phyloP scores from a whole-genome alignment of 352 stramenopile species.

The Pseudoperonospora humuli region DNA sequence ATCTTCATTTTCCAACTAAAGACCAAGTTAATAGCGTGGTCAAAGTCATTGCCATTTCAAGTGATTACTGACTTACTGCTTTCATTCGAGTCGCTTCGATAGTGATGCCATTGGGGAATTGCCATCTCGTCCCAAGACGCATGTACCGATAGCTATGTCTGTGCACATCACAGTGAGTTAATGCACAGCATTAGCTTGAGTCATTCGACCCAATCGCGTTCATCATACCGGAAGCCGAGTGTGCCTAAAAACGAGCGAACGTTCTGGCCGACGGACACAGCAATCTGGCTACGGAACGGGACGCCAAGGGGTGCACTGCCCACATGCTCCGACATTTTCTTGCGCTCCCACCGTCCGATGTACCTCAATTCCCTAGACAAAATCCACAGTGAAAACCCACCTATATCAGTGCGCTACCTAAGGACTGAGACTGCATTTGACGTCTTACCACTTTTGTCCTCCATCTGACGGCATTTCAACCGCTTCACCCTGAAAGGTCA shows the following conservation, averaged over 20 bases:
- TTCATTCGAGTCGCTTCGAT: constrained; percentile 85
- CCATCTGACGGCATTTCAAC: constrained; percentile 70
- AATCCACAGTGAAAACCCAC: not conserved
- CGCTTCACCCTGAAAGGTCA: constrained; percentile 69
- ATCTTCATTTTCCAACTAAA: constrained; percentile 69
- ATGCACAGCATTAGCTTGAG: not conserved
- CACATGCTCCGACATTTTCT: constrained; percentile 80
- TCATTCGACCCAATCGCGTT: too few relatives aligned
- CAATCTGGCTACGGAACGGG: constrained; percentile 76
- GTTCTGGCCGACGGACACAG: constrained; percentile 77
- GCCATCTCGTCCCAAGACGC: constrained; percentile 73
- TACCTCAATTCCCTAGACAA: constrained; percentile 66
- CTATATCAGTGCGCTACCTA: constrained; percentile 2
- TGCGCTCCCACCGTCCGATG: constrained; percentile 79
- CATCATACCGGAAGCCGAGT: constrained; percentile 69
- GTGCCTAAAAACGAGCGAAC: constrained; percentile 64
- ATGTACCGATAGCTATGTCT: constrained; percentile 83
- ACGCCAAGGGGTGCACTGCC: constrained; percentile 50
- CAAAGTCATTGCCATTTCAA: not conserved
- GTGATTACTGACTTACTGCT: constrained; percentile 34
- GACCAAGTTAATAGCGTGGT: too few relatives aligned
- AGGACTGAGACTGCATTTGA: not conserved
- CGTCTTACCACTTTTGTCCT: constrained; percentile 67
- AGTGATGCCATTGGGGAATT: constrained; percentile 74
- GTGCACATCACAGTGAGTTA: constrained; percentile 1